phyloP scores from a whole-genome alignment of 202 grass and related monocot species.

The Elaeis oleifera region DNA sequence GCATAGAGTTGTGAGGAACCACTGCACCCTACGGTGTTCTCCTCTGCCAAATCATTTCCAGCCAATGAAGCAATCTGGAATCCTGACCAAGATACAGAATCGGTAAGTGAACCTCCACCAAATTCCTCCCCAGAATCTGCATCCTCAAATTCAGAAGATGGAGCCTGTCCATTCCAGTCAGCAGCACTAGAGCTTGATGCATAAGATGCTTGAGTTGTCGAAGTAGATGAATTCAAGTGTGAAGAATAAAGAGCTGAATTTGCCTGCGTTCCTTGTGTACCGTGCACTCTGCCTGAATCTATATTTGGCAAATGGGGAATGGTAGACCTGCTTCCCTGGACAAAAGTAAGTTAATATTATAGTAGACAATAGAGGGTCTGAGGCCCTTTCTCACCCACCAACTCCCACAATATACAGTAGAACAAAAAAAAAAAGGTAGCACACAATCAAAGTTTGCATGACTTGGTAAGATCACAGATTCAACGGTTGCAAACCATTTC shows the following conservation, averaged over 20 bases:
- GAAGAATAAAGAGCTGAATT: slow-evolving; percentile 1
- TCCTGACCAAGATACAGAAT: slow-evolving; percentile 9
- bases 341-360: neutral
- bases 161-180: slow-evolving; percentile 8
- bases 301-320: slow-evolving; percentile 9
- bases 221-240: slow-evolving; percentile 5
- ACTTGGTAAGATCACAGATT: no score
- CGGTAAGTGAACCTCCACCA: slow-evolving; percentile 2
- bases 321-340: slow-evolving; percentile 17
- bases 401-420: no score
- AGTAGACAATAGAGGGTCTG: no score
- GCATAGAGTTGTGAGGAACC: neutral
- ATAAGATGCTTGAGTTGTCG: neutral
- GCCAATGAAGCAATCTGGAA: slow-evolving; percentile 9
- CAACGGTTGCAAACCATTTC: no score
- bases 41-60: neutral
- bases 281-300: neutral
- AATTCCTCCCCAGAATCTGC: slow-evolving; percentile 17
- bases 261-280: neutral
- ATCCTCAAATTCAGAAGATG: slow-evolving; percentile 23
- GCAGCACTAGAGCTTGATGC: neutral
- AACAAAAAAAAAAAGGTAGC: no score
- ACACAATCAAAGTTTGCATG: no score
- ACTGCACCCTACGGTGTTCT: neutral
- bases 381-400: no score